Percentiles rank a stretch among this genome's conserved stretches.
These are phyloP conservation scores for Tolypocladium album DNA, from an alignment of 2,329 filamentous ascomycete genomes.

Conservation along the genomic window DNA sequence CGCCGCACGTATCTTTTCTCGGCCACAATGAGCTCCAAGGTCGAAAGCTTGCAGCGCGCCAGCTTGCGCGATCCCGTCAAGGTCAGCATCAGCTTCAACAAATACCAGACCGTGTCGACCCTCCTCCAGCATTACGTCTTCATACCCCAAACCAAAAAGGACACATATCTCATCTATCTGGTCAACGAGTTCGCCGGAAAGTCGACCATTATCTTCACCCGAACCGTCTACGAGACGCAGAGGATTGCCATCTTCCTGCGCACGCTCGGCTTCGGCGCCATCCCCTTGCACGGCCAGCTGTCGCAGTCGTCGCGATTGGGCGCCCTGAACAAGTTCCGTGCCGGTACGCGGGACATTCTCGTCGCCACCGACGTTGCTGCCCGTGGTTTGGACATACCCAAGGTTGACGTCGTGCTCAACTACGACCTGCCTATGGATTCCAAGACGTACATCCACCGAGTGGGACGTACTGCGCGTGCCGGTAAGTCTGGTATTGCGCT, in stretches of 20 bases:
- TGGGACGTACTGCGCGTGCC: conserved; percentile 78
- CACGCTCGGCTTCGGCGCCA: conserved; percentile 76
- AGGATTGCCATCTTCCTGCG: conserved; percentile 74
- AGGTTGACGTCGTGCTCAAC: conserved; percentile 82
- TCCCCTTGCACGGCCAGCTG: conserved; percentile 87
- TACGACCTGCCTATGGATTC: conserved; percentile 74
- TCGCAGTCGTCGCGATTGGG: conserved; percentile 79
- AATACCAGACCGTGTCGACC: conserved; percentile 86
- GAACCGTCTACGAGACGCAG: conserved; percentile 87
- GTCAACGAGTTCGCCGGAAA: conserved; percentile 82
- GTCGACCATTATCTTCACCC: conserved; percentile 78
- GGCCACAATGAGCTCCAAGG: conserved; percentile 87
- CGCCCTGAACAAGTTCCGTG: conserved; percentile 81
- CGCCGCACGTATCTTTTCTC: conserved; percentile 82
- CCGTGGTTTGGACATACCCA: conserved; percentile 83
- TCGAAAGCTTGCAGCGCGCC: conserved; percentile 85
- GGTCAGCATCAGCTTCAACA: conserved; percentile 70
- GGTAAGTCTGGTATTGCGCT: conserved; percentile 77
- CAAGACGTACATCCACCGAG: conserved; percentile 85
- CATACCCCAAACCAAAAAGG: conserved; percentile 78
- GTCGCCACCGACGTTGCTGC: conserved; percentile 92
- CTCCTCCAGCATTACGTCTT: conserved; percentile 81
- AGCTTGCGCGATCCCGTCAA: conserved; percentile 75
- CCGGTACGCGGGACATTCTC: conserved; percentile 71
- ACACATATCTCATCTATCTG: conserved; percentile 78